Evolutionary conservation across 495 filamentous ascomycete species (phyloP).

Genomic region (Parachaetomium inaequale): DNA sequence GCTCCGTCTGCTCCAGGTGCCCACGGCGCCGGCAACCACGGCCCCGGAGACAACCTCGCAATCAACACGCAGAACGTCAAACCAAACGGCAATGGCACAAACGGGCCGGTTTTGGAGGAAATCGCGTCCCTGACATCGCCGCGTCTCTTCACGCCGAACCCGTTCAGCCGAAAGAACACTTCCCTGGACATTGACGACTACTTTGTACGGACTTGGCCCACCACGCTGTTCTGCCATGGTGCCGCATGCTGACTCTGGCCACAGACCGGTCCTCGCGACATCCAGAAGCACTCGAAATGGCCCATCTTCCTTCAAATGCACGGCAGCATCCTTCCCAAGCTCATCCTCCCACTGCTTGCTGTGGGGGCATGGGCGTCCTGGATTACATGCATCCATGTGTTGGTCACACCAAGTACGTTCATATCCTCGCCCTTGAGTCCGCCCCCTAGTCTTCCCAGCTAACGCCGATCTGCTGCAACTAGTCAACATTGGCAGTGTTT

Average conservation of each 20-base stretch:
- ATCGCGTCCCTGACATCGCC: slow-evolving; percentile 35
- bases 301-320: slow-evolving; percentile 76
- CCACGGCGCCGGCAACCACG: not conserved
- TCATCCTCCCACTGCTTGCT: slow-evolving; percentile 69
- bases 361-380: slow-evolving; percentile 66
- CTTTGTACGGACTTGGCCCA: slow-evolving; percentile 42
- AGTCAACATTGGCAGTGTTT: slow-evolving; percentile 62
- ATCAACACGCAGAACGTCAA: slow-evolving; percentile 5
- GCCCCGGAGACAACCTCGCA: not conserved
- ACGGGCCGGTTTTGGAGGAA: slow-evolving; percentile 14
- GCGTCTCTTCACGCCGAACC: slow-evolving; percentile 38
- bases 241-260: not conserved
- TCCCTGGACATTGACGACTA: slow-evolving; percentile 51
- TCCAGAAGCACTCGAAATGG: slow-evolving; percentile 75
- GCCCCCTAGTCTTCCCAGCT: not conserved
- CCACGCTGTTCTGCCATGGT: not conserved
- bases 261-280: slow-evolving; percentile 62
- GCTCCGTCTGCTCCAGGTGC: not conserved
- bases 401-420: slow-evolving; percentile 43
- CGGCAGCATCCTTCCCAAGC: slow-evolving; percentile 73
- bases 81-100: slow-evolving; percentile 6
- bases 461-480: not conserved
- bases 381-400: slow-evolving; percentile 56
- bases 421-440: slow-evolving; percentile 18
- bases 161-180: slow-evolving; percentile 45